A percentile compares a stretch with the other conserved stretches of the same genome.
These are phyloP conservation scores for Neurospora sp. DNA, from an alignment of 495 filamentous ascomycete genomes.

Conservation along the genomic window DNA sequence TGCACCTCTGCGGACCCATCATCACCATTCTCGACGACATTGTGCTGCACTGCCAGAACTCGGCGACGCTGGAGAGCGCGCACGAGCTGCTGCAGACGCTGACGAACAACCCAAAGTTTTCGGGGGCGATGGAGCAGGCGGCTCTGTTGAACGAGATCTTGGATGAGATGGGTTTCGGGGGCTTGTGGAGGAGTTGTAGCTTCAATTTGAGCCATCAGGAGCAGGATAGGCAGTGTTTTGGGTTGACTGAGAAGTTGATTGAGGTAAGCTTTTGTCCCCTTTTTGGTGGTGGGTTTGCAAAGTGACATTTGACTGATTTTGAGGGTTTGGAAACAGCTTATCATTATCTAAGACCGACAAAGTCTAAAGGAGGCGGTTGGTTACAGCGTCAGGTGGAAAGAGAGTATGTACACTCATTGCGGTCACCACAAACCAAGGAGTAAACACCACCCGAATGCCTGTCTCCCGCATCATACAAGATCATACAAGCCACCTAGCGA, in stretches of 20 bases:
- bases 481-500: background rate
- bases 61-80: constrained; percentile 39
- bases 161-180: constrained; percentile 48
- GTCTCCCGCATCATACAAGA: background rate
- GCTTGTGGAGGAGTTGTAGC: constrained; percentile 42
- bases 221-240: constrained; percentile 40
- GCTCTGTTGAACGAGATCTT: constrained; percentile 35
- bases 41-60: constrained; percentile 43
- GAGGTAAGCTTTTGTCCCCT: constrained; percentile 33
- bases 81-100: constrained; percentile 42
- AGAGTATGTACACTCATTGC: too few species aligned
- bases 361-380: background rate
- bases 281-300: background rate
- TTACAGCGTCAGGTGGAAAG: background rate
- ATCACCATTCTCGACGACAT: constrained; percentile 44
- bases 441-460: background rate
- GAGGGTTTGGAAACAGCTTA: background rate
- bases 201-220: constrained; percentile 36
- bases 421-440: background rate
- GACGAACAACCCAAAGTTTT: constrained; percentile 35
- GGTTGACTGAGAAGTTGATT: constrained; percentile 47
- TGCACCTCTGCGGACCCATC: constrained; percentile 42
- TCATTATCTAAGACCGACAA: background rate
- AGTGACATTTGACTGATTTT: background rate
- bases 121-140: constrained; percentile 26